These are phyloP conservation scores for Hemisphaericaspora xylofermentans DNA, from an alignment of 1,139 yeast genomes.

Conservation along the genomic window DNA sequence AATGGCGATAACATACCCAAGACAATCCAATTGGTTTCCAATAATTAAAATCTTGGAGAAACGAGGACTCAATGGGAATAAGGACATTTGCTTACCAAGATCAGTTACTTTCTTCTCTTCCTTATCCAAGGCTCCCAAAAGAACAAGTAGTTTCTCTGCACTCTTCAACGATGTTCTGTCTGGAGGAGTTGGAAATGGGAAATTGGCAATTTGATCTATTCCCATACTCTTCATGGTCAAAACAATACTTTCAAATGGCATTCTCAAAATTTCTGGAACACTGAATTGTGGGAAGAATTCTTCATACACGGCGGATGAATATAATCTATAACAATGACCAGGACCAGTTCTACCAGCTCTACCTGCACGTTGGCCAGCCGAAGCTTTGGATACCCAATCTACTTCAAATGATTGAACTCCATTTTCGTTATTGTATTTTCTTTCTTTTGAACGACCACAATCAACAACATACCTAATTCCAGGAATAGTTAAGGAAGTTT, in stretches of 20 bases:
- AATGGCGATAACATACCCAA: conserved; percentile 83
- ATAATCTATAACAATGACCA: conserved; percentile 92
- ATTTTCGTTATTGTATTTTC: conserved; percentile 76
- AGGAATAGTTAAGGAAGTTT: conserved; percentile 94
- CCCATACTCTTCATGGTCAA: conserved; percentile 97
- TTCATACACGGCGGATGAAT: conserved; percentile 93
- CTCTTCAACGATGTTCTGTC: conserved; percentile 56
- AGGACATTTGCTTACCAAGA: conserved; percentile 81
- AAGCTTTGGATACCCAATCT: conserved; percentile 93
- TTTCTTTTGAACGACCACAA: conserved; percentile 90
- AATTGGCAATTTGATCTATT: conserved; percentile 81
- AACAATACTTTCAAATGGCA: conserved; percentile 96
- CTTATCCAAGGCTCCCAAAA: conserved; percentile 75
- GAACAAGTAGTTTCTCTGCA: conserved; percentile 68
- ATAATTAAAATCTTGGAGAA: conserved; percentile 86
- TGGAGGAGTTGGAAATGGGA: conserved; percentile 98
- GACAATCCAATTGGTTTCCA: conserved; percentile 83
- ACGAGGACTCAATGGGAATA: conserved; percentile 91
- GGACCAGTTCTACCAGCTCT: conserved; percentile 99
- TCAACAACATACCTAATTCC: conserved; percentile 94
- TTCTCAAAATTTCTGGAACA: conserved; percentile 85
- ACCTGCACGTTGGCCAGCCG: conserved; percentile 94
- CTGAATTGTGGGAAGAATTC: conserved; percentile 80
- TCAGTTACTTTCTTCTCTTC: conserved; percentile 57
- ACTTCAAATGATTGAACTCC: conserved; percentile 93